Evolutionary conservation across 345 rosid genomes (phyloP), one percentile per base, ranked within the genome.

Genomic region (Syzygium aromaticum): DNA sequence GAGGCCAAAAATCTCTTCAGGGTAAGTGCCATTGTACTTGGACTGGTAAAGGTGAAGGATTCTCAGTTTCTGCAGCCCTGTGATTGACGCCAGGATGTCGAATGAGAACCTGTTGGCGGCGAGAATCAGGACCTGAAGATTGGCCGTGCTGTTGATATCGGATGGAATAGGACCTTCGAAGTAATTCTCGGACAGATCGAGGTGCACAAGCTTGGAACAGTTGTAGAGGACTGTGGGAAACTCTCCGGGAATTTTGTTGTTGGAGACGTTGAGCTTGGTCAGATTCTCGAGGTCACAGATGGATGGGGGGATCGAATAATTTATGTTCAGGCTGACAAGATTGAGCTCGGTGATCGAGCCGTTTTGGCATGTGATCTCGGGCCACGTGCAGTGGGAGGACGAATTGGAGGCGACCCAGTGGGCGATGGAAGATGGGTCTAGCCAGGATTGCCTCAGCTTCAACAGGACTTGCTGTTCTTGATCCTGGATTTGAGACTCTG

Each of bases 361-460:
- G 84, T 84, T 8, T 28, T 87, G 43, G 90, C 97, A 95, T 33
- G 19, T 57, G 87, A 95, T 64, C 59, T 89, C 94, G 38, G 93
- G 91, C 97, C 96, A 95, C 56, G 61, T 64, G 90, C 96, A 95
- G 83, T 92, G 93, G 38, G 91, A 59, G 77, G 91, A 84, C 13
- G 82, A 27, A 87, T 87, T 86, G 2, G 91, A 43, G 51, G 86
- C 5, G n/a, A 85, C 87, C 96, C 95, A 95, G 59, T 86, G 87
- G 40, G 19, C 52, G 27, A 94, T 87, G 56, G 88, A 49, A 30
- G 89, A 84, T 22, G 92, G 93, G 61, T 91, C 89, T 33, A 77
- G 87, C 94, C 94, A 95, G 77, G 90, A 77, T 49, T 91, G 93
- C 84, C 88, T 90, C 3, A 95, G 92, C 46, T 89, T 61, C 43